Percentiles rank a stretch among this genome's conserved stretches.
Conservation (phyloP, 164 flowering plant species). For the Stephania yunnanensis region DNA sequence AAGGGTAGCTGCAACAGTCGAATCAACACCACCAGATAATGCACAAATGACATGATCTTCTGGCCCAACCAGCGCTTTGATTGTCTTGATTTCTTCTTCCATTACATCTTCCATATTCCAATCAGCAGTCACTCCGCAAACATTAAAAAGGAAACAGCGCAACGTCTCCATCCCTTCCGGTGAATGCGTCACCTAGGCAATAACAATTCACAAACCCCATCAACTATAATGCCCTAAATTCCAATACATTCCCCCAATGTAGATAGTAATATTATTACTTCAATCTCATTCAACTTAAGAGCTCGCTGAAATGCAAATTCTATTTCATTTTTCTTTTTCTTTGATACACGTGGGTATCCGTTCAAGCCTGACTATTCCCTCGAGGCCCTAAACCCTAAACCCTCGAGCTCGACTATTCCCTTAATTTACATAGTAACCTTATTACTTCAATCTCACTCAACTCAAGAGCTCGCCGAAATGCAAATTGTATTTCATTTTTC, state of each 20-base stretch:
- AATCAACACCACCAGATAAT: slow-evolving; percentile 93
- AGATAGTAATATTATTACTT: not conserved
- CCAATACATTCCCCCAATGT: not conserved
- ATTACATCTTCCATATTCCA: slow-evolving; percentile 91
- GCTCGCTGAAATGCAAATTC: not conserved
- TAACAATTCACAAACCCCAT: not conserved
- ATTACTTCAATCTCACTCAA: too few relatives aligned
- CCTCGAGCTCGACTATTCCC: too few relatives aligned
- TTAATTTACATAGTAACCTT: too few relatives aligned
- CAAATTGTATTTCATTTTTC: too few relatives aligned
- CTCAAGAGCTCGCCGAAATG: too few relatives aligned
- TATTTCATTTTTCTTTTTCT: not conserved
- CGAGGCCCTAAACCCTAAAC: too few relatives aligned
- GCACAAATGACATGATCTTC: slow-evolving; percentile 94
- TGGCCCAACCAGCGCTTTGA: slow-evolving; percentile 48
- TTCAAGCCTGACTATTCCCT: too few relatives aligned
- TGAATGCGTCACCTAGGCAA: slow-evolving; percentile 79
- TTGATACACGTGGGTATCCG: too few relatives aligned
- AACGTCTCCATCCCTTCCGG: slow-evolving; percentile 89
- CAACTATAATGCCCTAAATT: not conserved
- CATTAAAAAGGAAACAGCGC: slow-evolving; percentile 60
- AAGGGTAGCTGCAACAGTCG: slow-evolving; percentile 96
- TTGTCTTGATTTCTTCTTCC: slow-evolving; percentile 75
- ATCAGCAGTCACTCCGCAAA: slow-evolving; percentile 66
- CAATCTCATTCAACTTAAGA: not conserved